Percentiles rank a stretch among this genome's conserved stretches.
phyloP scores from a whole-genome alignment of 768 basidiomycete species.

The Macrolepiota dolichaula region DNA sequence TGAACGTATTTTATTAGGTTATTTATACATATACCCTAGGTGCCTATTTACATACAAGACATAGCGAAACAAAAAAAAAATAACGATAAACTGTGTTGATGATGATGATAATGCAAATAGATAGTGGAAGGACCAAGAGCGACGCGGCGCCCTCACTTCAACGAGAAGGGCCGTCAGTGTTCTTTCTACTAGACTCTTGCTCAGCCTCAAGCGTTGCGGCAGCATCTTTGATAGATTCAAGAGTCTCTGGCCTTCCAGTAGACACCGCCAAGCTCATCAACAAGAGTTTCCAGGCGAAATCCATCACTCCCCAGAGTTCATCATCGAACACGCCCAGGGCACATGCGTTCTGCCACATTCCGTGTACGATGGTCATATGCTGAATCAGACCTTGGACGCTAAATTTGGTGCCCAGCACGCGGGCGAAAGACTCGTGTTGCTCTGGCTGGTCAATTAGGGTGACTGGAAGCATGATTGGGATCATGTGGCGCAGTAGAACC shows the following conservation, averaged over 20 bases:
- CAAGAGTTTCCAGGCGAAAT: constrained; percentile 64
- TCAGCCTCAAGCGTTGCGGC: background rate
- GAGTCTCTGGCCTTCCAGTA: constrained; percentile 31
- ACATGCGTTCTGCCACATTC: constrained; percentile 70
- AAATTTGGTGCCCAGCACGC: constrained; percentile 35
- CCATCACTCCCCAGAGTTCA: constrained; percentile 63
- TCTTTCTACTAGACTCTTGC: background rate
- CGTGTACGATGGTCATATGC: constrained; percentile 49
- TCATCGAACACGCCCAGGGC: constrained; percentile 68
- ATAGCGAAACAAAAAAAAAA: background rate
- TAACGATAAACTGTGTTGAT: constrained; percentile 2
- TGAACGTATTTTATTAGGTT: background rate
- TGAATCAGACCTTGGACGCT: constrained; percentile 44
- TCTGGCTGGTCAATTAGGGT: constrained; percentile 25
- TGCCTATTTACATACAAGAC: background rate
- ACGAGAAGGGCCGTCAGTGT: background rate
- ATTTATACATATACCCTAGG: background rate
- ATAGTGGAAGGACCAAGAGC: background rate
- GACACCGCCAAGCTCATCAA: constrained; percentile 56
- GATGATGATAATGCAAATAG: background rate
- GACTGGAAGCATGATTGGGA: constrained; percentile 30
- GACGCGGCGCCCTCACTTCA: background rate
- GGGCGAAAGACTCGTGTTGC: constrained; percentile 24
- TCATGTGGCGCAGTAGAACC: constrained; percentile 49
- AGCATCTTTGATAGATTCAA: constrained; percentile 2